These are phyloP conservation scores for Kwoniella mangroviensis DNA, from an alignment of 768 basidiomycete species.

Conservation along the genomic window DNA sequence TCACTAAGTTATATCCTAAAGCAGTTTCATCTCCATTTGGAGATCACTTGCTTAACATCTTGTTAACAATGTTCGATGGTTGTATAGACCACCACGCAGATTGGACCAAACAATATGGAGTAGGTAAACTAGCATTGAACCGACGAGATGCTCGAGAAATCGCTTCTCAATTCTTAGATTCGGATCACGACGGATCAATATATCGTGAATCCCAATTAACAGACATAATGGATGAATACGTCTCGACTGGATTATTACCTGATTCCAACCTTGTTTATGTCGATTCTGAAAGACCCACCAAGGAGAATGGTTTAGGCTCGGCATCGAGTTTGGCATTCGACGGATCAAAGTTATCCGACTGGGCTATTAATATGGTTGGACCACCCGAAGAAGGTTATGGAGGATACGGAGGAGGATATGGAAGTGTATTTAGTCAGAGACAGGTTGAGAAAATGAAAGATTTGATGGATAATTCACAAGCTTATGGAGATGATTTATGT, in stretches of 20 bases:
- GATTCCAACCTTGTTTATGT: not conserved
- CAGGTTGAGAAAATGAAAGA: not conserved
- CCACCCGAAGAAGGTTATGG: not conserved
- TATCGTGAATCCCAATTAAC: not conserved
- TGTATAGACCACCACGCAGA: not conserved
- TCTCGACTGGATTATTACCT: not conserved
- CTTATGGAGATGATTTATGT: conserved; percentile 1
- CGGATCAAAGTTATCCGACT: not conserved
- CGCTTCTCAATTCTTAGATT: not conserved
- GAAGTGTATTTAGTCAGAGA: not conserved
- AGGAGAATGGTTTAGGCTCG: not conserved
- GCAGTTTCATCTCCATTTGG: not conserved
- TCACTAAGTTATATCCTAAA: not conserved
- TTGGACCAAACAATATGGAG: not conserved
- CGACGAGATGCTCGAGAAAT: not conserved
- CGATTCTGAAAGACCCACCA: not conserved
- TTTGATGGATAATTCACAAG: not conserved
- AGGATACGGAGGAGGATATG: not conserved
- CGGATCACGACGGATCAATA: not conserved
- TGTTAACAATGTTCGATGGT: not conserved
- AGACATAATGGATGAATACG: not conserved
- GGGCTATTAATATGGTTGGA: not conserved
- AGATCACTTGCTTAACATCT: not conserved
- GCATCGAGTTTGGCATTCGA: conserved; percentile 1
- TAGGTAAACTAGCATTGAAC: not conserved